Evolutionary conservation across 1,284 basidiomycete species (phyloP).

Genomic region (Xanthoconium separans): DNA sequence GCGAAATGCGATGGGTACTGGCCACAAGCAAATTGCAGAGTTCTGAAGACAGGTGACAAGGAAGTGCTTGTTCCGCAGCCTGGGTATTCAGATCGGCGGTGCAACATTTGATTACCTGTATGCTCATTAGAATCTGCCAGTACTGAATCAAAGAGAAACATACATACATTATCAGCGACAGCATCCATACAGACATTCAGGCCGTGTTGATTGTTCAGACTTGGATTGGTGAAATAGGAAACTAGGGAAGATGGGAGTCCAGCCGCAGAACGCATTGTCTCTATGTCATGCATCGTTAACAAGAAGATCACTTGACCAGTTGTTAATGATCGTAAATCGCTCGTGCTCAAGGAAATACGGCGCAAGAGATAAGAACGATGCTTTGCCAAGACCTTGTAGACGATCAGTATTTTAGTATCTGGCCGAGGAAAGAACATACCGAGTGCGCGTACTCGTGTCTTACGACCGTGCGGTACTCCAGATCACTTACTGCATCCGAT

Average conservation of each 20-base stretch:
- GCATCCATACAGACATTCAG: slow-evolving; percentile 80
- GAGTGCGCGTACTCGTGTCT: slow-evolving; percentile 84
- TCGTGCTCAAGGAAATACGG: slow-evolving; percentile 67
- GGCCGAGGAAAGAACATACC: slow-evolving; percentile 38
- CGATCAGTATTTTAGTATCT: slow-evolving; percentile 3
- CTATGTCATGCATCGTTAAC: slow-evolving; percentile 86
- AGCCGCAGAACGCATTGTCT: slow-evolving; percentile 80
- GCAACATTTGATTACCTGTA: slow-evolving; percentile 72
- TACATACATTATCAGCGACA: slow-evolving; percentile 77
- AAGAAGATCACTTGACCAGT: slow-evolving; percentile 88
- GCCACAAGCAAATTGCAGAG: slow-evolving; percentile 75
- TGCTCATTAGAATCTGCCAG: slow-evolving; percentile 9
- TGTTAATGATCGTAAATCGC: slow-evolving; percentile 76
- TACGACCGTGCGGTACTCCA: slow-evolving; percentile 93
- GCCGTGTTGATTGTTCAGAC: slow-evolving; percentile 70
- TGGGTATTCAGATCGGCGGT: slow-evolving; percentile 68
- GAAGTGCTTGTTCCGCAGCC: slow-evolving; percentile 79
- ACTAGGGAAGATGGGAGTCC: slow-evolving; percentile 84
- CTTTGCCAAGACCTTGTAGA: slow-evolving; percentile 58
- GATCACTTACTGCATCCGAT: slow-evolving; percentile 84
- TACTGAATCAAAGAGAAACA: slow-evolving; percentile 1
- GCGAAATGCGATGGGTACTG: slow-evolving; percentile 82
- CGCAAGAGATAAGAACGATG: slow-evolving; percentile 67
- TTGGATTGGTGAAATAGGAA: slow-evolving; percentile 88
- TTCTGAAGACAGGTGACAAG: slow-evolving; percentile 71